A percentile compares a stretch with the other conserved stretches of the same genome.
Conservation (phyloP, 148 eudicot genomes). For the Silene conica region DNA sequence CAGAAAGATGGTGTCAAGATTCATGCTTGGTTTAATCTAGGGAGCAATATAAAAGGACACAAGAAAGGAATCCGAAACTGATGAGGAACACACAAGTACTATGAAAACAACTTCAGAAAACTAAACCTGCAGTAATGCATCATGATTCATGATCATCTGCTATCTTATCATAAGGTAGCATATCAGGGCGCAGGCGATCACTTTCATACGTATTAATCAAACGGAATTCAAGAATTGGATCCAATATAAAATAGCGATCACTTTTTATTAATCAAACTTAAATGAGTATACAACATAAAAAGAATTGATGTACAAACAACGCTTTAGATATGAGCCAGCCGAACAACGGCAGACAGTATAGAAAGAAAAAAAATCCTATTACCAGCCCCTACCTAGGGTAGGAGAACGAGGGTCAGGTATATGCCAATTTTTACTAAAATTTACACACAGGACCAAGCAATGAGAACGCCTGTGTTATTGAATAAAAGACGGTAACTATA, state of each 20-base stretch:
- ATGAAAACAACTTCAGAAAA: not conserved
- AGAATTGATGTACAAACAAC: conserved; percentile 4
- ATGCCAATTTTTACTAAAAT: not conserved
- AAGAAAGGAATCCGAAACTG: too few species aligned
- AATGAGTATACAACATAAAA: conserved; percentile 1
- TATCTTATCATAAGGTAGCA: not conserved
- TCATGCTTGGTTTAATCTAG: too few species aligned
- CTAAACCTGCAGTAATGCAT: not conserved
- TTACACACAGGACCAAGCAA: conserved; percentile 12
- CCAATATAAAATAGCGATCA: not conserved
- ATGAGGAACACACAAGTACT: not conserved
- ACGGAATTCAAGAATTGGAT: not conserved
- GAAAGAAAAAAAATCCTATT: too few species aligned
- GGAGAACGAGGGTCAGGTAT: not conserved
- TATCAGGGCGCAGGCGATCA: too few species aligned
- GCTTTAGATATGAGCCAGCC: not conserved
- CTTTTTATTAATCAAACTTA: not conserved
- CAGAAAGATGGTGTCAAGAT: too few species aligned
- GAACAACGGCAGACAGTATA: too few species aligned
- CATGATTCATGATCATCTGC: not conserved
- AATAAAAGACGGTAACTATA: not conserved
- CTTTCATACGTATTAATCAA: too few species aligned
- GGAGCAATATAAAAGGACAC: too few species aligned
- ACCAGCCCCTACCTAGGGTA: too few species aligned
- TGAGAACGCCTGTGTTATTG: conserved; percentile 13